phyloP scores from a whole-genome alignment of 2,329 filamentous ascomycete genomes.

The Botrytis aclada region DNA sequence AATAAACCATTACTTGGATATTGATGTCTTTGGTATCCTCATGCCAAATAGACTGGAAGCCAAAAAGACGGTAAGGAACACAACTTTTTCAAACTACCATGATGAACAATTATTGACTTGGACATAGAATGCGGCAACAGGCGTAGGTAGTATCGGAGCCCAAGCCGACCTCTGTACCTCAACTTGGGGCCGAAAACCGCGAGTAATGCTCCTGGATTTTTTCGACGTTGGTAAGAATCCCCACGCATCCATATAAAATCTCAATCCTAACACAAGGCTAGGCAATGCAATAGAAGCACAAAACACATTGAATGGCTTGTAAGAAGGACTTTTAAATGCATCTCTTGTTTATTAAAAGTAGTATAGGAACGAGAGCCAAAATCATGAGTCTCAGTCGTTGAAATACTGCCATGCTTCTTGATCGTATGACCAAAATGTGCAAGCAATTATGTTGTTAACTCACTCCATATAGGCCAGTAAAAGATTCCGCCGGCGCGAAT shows the following conservation, averaged over 20 bases:
- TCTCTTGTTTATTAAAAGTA: background rate
- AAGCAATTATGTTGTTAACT: background rate
- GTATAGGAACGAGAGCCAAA: slow-evolving; percentile 16
- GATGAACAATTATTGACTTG: background rate
- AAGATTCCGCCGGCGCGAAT: background rate
- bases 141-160: slow-evolving; percentile 50
- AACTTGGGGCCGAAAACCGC: slow-evolving; percentile 48
- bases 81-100: background rate
- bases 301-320: slow-evolving; percentile 31
- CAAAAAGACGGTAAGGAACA: slow-evolving; percentile 32
- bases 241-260: background rate
- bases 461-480: background rate
- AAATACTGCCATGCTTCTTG: slow-evolving; percentile 6
- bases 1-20: slow-evolving; percentile 64
- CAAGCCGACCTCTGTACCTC: slow-evolving; percentile 47
- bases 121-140: slow-evolving; percentile 37
- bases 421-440: background rate
- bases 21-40: slow-evolving; percentile 44
- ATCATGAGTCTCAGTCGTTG: slow-evolving; percentile 21
- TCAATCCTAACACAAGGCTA: slow-evolving; percentile 15
- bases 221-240: slow-evolving; percentile 45
- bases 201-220: slow-evolving; percentile 57
- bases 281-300: slow-evolving; percentile 36
- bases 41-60: slow-evolving; percentile 51
- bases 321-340: slow-evolving; percentile 14